Percentiles rank a stretch among this genome's conserved stretches.
phyloP scores from a whole-genome alignment of 306 rosid species.

The Spatholobus suberectus region DNA sequence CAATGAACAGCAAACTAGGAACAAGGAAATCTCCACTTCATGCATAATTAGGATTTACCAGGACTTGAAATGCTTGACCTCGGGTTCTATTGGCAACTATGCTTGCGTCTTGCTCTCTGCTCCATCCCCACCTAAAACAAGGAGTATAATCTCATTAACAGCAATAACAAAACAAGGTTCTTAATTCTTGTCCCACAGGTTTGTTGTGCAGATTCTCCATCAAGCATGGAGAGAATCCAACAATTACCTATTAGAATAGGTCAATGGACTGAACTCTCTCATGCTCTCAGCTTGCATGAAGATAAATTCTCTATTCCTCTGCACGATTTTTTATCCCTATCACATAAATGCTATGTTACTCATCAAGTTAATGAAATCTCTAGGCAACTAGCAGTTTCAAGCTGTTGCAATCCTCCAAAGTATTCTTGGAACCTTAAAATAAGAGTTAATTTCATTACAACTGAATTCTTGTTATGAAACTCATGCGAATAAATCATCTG shows the following conservation, averaged over 20 bases:
- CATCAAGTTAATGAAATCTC: background rate
- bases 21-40: conserved; percentile 48
- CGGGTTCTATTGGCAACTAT: conserved; percentile 57
- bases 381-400: background rate
- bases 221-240: conserved; percentile 14
- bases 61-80: conserved; percentile 68
- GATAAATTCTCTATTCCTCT: background rate
- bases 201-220: background rate
- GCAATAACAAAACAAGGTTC: conserved; percentile 36
- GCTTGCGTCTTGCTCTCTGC: conserved; percentile 55
- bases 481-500: background rate
- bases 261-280: background rate
- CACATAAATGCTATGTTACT: background rate
- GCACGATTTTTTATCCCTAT: background rate
- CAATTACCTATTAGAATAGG: background rate
- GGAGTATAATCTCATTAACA: conserved; percentile 35
- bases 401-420: background rate
- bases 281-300: background rate
- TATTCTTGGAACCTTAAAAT: background rate
- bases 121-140: conserved; percentile 78
- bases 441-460: background rate
- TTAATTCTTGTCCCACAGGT: background rate
- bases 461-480: background rate
- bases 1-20: background rate
- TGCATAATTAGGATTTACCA: conserved; percentile 77